Conservation (phyloP, 192 early-diverging fungal species). For the Cetraspora pellucida region DNA sequence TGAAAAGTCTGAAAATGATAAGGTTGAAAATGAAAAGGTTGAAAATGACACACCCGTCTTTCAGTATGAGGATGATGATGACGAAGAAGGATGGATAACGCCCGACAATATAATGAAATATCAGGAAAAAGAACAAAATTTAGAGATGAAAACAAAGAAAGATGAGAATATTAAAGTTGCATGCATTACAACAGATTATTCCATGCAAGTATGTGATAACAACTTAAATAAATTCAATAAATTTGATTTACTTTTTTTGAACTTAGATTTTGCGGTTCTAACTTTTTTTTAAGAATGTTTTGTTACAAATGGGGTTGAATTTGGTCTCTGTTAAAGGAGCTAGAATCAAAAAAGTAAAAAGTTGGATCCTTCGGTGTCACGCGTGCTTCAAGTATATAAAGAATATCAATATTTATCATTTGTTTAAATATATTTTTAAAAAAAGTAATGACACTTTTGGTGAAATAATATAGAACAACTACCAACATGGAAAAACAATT, state of each 20-base stretch:
- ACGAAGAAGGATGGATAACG: conserved; percentile 33
- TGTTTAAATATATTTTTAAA: background rate
- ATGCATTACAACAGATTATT: conserved; percentile 31
- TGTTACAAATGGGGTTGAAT: conserved; percentile 89
- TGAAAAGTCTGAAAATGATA: background rate
- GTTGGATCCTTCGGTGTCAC: conserved; percentile 91
- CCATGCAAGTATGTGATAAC: conserved; percentile 21
- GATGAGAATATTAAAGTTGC: conserved; percentile 23
- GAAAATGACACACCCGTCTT: background rate
- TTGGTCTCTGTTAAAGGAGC: conserved; percentile 85
- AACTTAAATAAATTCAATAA: background rate
- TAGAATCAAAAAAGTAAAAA: conserved; percentile 74
- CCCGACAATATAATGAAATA: conserved; percentile 24
- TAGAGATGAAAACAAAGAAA: background rate
- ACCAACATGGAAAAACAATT: conserved; percentile 88
- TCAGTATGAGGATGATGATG: conserved; percentile 14
- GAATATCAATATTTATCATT: background rate
- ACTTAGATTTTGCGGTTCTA: background rate
- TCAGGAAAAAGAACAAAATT: conserved; percentile 16
- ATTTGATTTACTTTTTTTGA: background rate
- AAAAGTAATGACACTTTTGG: background rate
- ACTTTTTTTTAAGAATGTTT: conserved; percentile 69
- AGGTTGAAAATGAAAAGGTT: background rate
- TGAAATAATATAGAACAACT: conserved; percentile 58
- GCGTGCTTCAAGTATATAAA: conserved; percentile 80